Evolutionary conservation across 2,329 filamentous ascomycete genomes (phyloP).

Genomic region (Fusarium sp.): DNA sequence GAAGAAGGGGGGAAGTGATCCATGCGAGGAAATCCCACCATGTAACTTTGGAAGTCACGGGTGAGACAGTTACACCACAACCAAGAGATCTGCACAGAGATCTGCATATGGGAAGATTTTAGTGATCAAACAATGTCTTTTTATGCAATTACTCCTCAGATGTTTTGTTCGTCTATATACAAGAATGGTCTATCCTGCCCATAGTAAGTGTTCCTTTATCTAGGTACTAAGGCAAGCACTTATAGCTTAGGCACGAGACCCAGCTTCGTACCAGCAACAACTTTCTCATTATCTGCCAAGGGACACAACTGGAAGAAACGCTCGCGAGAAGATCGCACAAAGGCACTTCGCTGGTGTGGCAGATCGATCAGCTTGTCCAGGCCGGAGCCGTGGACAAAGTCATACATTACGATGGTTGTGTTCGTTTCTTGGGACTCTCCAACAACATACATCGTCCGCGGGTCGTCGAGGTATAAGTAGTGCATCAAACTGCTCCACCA

Average conservation of each 20-base stretch:
- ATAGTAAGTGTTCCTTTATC: too few relatives aligned
- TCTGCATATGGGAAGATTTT: too few relatives aligned
- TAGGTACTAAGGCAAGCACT: too few relatives aligned
- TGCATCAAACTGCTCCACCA: constrained; percentile 74
- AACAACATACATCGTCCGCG: constrained; percentile 67
- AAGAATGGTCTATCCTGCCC: not conserved
- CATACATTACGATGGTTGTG: constrained; percentile 77
- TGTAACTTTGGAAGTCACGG: not conserved
- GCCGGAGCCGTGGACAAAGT: constrained; percentile 79
- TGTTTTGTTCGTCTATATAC: not conserved
- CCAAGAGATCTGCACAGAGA: too few relatives aligned
- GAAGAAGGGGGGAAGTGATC: not conserved
- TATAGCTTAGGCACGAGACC: constrained; percentile 68
- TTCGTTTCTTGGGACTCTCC: constrained; percentile 81
- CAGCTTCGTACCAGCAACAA: constrained; percentile 65
- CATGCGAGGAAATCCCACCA: not conserved
- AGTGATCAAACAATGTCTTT: not conserved
- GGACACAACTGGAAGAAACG: constrained; percentile 78
- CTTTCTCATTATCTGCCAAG: constrained; percentile 67
- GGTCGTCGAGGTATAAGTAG: constrained; percentile 72
- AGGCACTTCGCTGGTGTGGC: constrained; percentile 77
- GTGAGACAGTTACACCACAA: not conserved
- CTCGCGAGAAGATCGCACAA: constrained; percentile 73
- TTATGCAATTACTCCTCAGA: not conserved
- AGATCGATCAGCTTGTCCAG: constrained; percentile 80